Conservation (phyloP, 768 basidiomycete species). For the Tulasnella calospora region DNA sequence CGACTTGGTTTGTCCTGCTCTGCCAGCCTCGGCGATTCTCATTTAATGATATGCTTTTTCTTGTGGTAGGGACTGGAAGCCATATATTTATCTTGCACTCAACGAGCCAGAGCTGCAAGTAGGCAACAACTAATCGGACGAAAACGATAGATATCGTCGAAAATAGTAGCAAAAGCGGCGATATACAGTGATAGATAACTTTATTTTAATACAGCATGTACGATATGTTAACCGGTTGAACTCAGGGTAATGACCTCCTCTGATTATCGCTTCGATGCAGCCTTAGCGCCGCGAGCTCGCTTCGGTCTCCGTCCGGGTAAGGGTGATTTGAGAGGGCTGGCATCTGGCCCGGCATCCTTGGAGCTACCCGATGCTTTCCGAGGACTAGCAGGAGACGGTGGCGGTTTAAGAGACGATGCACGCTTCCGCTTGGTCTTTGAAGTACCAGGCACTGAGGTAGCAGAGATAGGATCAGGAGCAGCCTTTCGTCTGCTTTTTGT, state of each 20-base stretch:
- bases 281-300: not conserved
- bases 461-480: not conserved
- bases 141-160: not conserved
- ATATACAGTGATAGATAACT: not conserved
- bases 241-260: not conserved
- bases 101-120: not conserved
- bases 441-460: not conserved
- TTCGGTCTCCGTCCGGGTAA: not conserved
- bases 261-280: not conserved
- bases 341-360: not conserved
- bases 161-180: not conserved
- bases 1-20: conserved; percentile 3
- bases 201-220: not conserved
- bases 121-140: not conserved
- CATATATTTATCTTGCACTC: not conserved
- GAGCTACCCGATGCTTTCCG: not conserved
- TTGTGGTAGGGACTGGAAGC: not conserved
- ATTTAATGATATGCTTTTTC: not conserved
- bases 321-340: too few relatives aligned
- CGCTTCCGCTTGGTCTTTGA: not conserved
- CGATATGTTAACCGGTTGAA: not conserved
- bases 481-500: not conserved
- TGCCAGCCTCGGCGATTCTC: not conserved
- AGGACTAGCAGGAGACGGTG: not conserved
- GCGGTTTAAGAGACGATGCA: not conserved